These are phyloP conservation scores for Malassezia caprae DNA, from an alignment of 1,284 basidiomycete species.

Conservation along the genomic window DNA sequence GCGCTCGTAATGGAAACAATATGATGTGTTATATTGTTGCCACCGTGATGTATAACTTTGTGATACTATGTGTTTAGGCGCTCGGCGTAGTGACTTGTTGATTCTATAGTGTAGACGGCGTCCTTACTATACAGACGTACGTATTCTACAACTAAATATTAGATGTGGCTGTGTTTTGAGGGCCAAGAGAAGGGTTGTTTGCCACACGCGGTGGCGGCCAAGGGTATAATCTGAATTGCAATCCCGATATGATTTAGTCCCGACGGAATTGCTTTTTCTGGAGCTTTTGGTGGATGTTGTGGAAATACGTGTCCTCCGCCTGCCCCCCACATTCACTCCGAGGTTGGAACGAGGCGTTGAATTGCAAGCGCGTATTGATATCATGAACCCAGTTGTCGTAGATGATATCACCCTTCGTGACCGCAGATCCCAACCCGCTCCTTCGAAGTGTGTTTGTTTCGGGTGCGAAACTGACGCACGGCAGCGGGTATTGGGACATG, in stretches of 20 bases:
- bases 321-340: background rate
- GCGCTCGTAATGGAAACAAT: conserved; percentile 27
- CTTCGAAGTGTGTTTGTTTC: background rate
- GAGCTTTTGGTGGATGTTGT: background rate
- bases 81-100: background rate
- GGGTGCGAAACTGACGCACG: conserved; percentile 53
- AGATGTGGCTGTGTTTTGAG: background rate
- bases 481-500: conserved; percentile 78
- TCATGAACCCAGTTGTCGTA: conserved; percentile 91
- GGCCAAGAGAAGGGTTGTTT: background rate
- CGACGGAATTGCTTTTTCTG: background rate
- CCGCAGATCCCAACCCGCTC: conserved; percentile 18
- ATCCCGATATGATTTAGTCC: background rate
- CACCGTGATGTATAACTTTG: background rate
- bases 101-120: background rate
- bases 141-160: background rate
- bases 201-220: background rate
- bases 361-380: conserved; percentile 59
- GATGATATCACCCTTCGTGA: conserved; percentile 52
- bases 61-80: conserved; percentile 8
- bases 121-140: background rate
- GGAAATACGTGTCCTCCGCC: background rate
- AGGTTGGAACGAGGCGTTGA: conserved; percentile 40
- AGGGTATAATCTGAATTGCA: background rate
- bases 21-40: background rate